These are phyloP conservation scores for Aphanomyces cochlioides DNA, from an alignment of 352 stramenopile genomes.

Conservation along the genomic window DNA sequence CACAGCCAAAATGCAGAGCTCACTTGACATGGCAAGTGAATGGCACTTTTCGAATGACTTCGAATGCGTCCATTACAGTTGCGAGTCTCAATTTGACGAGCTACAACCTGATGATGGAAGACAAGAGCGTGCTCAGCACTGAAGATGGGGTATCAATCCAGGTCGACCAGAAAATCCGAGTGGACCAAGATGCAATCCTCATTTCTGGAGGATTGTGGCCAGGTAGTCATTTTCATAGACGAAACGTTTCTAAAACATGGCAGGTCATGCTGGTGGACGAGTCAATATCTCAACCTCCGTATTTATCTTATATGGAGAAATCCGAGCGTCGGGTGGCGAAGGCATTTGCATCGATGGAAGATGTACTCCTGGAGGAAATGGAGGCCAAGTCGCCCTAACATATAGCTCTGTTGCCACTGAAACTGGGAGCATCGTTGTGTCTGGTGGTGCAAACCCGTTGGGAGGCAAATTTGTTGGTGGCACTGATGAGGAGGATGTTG, in stretches of 20 bases:
- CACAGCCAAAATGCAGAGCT: background rate
- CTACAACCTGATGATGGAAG: background rate
- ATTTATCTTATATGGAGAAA: conserved; percentile 18
- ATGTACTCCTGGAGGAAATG: conserved; percentile 4
- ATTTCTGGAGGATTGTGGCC: conserved; percentile 19
- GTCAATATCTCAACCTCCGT: conserved; percentile 21
- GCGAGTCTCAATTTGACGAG: background rate
- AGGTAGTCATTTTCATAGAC: conserved; percentile 8
- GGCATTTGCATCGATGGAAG: conserved; percentile 16
- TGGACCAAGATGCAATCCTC: conserved; percentile 13
- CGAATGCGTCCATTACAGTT: conserved; percentile 3
- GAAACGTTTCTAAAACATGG: background rate
- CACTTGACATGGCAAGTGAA: conserved; percentile 4
- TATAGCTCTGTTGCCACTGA: conserved; percentile 15
- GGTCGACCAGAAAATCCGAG: background rate
- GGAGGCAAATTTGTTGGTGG: background rate
- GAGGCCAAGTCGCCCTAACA: conserved; percentile 7
- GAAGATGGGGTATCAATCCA: background rate
- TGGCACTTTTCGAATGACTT: background rate
- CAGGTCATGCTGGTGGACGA: conserved; percentile 10
- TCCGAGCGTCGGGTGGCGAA: conserved; percentile 19
- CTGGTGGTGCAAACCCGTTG: conserved; percentile 20
- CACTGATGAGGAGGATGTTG: background rate
- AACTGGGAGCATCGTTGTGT: conserved; percentile 18
- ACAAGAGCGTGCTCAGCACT: background rate